Evolutionary conservation across 2,329 filamentous ascomycete species (phyloP).

Genomic region (Dactylellina cionopaga): DNA sequence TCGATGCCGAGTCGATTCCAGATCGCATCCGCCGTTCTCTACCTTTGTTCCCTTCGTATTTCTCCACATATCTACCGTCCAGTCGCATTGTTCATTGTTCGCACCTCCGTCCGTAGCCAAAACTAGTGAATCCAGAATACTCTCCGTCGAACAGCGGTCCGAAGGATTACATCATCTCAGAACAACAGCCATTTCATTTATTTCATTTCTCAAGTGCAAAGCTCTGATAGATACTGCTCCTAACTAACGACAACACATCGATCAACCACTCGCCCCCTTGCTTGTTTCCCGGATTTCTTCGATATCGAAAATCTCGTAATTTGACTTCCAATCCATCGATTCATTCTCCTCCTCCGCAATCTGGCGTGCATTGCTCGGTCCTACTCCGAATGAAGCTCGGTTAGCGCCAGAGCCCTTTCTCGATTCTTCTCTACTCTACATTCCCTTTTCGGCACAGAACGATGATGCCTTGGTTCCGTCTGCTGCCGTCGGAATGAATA

Average conservation of each 20-base stretch:
- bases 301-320: constrained; percentile 23
- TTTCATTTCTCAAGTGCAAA: constrained; percentile 1
- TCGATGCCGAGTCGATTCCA: constrained; percentile 22
- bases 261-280: constrained; percentile 32
- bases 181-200: background rate
- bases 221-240: no score
- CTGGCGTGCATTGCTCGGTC: constrained; percentile 33
- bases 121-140: background rate
- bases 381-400: constrained; percentile 37
- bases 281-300: constrained; percentile 37
- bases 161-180: constrained; percentile 27
- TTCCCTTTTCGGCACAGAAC: constrained; percentile 21
- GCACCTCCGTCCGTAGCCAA: background rate
- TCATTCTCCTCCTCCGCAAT: constrained; percentile 19
- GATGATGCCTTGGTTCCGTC: constrained; percentile 38
- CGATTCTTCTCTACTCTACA: constrained; percentile 27
- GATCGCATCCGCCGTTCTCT: background rate
- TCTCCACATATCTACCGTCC: constrained; percentile 9
- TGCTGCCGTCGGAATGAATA: constrained; percentile 42
- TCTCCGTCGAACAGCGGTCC: background rate
- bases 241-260: constrained; percentile 28
- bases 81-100: constrained; percentile 2
- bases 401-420: constrained; percentile 30
- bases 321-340: background rate
- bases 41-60: no score